Conservation (phyloP, 805 yeast species). For the Metschnikowia colocasiae region DNA sequence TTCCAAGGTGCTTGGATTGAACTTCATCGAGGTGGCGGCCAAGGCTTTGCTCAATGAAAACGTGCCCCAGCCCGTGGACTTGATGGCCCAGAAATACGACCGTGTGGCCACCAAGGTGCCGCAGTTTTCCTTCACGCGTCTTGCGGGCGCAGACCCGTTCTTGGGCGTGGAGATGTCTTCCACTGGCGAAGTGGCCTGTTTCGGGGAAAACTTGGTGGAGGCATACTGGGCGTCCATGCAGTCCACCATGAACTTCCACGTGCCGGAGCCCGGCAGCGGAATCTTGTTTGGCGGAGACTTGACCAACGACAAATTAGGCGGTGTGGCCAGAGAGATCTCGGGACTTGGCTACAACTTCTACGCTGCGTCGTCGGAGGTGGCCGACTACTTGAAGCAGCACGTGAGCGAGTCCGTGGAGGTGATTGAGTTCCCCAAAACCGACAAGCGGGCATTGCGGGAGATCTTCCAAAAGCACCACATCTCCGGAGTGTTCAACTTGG, state of each 20-base stretch:
- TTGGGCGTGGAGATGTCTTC: constrained; percentile 99
- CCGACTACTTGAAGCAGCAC: constrained; percentile 57
- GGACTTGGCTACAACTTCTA: constrained; percentile 78
- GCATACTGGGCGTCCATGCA: constrained; percentile 98
- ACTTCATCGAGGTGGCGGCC: constrained; percentile 93
- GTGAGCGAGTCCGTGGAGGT: constrained; percentile 51
- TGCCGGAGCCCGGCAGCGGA: constrained; percentile 89
- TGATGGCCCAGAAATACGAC: constrained; percentile 71
- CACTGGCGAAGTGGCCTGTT: constrained; percentile 98
- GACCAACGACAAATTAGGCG: constrained; percentile 62
- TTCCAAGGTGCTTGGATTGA: constrained; percentile 91
- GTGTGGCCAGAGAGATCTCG: constrained; percentile 66
- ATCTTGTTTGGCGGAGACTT: constrained; percentile 93
- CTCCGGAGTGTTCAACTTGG: constrained; percentile 87
- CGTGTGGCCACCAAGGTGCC: constrained; percentile 98
- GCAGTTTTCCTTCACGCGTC: constrained; percentile 95
- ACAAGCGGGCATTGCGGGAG: constrained; percentile 90
- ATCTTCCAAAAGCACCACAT: constrained; percentile 84
- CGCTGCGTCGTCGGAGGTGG: constrained; percentile 71
- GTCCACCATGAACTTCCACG: constrained; percentile 93
- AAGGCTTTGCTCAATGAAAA: constrained; percentile 73
- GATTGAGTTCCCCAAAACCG: constrained; percentile 88
- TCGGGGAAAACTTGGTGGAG: constrained; percentile 79
- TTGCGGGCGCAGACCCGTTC: constrained; percentile 99
- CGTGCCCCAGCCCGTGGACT: constrained; percentile 74